Evolutionary conservation across 768 basidiomycete species (phyloP), one percentile per base, ranked within the genome.

Genomic region (Suillus clintonianus): DNA sequence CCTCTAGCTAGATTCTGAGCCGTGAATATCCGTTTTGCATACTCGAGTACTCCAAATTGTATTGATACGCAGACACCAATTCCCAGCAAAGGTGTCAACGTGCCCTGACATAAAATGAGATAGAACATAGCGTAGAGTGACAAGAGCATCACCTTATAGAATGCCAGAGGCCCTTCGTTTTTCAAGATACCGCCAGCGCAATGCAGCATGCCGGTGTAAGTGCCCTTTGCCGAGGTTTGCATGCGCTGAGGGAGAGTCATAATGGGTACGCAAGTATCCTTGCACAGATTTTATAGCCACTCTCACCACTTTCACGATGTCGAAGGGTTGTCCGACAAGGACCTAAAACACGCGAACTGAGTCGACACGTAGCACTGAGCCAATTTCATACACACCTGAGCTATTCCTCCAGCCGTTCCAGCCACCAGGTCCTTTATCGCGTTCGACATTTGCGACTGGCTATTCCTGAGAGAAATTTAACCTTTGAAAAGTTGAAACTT

Each of bases 1-100:
- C 91, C 91, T 4, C 74, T 74, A 10, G 76, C 74, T 54, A 83
- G 62, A 71, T 96, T 96, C 63, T 83, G 83, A 45, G 76, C 71
- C 4, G 87, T 85, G 69, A 96, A 95, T 68, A 82, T 80, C 19
- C 95, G 88, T 76, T 98, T 98, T 55, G 89, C 81, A 66, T 86
- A 88, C 77, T 97, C 95, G 63, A 98, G 82, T 34, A 88, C 94
- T 62, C 89, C 95, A 72, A 98, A 98, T 74, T 98, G 95, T 72
- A 98, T 98, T 13, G 95, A 96, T 5, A 98, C 95, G 71, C 95
- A 98, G 45, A 92, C 84, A 66, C 95, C 95, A 65, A 98, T 96
- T 48, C 95, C 95, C 22, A 97, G 80, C 13, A 98, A 80, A 13
- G 95, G 95, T 1, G 94, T 91, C 54, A 97, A 77, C 1, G 95